Evolutionary conservation across 2,329 filamentous ascomycete genomes (phyloP), one percentile per base, ranked within the genome.

Genomic region (Penicillium sp.): DNA sequence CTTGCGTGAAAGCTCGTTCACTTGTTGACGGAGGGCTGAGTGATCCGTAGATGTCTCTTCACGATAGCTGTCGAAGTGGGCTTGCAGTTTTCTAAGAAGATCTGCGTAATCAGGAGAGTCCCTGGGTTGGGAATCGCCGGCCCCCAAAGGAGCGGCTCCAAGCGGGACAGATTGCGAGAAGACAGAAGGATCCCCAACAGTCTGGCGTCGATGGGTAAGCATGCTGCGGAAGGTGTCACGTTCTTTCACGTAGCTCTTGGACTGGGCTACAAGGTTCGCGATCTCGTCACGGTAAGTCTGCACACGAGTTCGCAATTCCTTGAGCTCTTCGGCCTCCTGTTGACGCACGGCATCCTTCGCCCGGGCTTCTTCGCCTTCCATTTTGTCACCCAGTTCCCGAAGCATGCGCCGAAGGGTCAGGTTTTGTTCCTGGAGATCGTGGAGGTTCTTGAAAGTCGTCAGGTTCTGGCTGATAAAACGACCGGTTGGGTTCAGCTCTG

Each of bases 141-240:
- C 77, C 18, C 76, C 79, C 13, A 69, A 72, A n/a, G 79, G 79
- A 18, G 72, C 70, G 33, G 75, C 74, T 46, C 77, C 77, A 34
- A 84, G 82, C 55, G 87, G 85, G 28, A 89, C 76, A 16, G 89
- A 90, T 63, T 87, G 86, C 1, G 88, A 90, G 67, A 95, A 87
- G 46, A 87, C 80, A 1, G 87, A 87, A 14, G 83, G 82, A 37
- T 70, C 83, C 69, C 68, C 83, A 67, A 68, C 80, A 71, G 76
- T 87, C 73, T 86, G 83, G 16, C 86, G 85, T 54, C 86, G 83
- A 58, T 94, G 90, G 62, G 93, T 90, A 26, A 97, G 83, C 79
- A 97, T 92, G 48, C 92, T 91, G 19, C 93, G 87, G 87, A 97
- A 97, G 85, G 97, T 97, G 70, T 99, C 93, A 58, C 94, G 88